phyloP scores from a whole-genome alignment of 768 basidiomycete genomes.

The Leccinellum rugosiceps region DNA sequence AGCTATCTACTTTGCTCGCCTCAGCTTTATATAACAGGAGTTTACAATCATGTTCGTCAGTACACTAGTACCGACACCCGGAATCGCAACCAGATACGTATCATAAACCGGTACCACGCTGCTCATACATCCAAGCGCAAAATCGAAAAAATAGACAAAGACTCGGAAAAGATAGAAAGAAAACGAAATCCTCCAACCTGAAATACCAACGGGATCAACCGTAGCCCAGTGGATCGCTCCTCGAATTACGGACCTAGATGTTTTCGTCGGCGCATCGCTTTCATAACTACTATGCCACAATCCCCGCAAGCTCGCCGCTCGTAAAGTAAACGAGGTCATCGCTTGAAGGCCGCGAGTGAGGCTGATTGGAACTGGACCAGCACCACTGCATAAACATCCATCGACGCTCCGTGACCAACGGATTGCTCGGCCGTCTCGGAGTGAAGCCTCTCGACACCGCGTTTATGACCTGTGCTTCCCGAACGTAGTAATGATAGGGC shows the following conservation, averaged over 20 bases:
- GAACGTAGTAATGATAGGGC: slow-evolving; percentile 11
- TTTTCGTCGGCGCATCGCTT: background rate
- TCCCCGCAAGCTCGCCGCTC: background rate
- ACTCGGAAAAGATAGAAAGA: background rate
- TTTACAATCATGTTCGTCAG: no score
- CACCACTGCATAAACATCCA: slow-evolving; percentile 12
- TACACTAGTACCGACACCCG: no score
- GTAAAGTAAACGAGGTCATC: slow-evolving; percentile 25
- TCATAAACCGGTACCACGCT: no score
- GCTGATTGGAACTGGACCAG: slow-evolving; percentile 23
- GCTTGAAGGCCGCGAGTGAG: slow-evolving; percentile 28
- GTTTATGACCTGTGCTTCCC: slow-evolving; percentile 10
- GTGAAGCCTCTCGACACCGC: slow-evolving; percentile 12
- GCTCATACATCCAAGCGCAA: no score
- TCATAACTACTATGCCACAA: background rate
- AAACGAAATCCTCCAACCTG: background rate
- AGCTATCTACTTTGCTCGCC: no score
- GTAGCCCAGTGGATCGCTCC: background rate
- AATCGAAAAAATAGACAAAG: background rate
- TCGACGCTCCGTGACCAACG: slow-evolving; percentile 5
- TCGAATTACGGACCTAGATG: background rate
- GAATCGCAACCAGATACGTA: background rate
- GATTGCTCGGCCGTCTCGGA: slow-evolving; percentile 5
- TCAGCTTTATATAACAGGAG: no score
- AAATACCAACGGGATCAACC: background rate